Evolutionary conservation across 768 basidiomycete species (phyloP), one percentile per base, ranked within the genome.

Genomic region (Pholiota microspora): DNA sequence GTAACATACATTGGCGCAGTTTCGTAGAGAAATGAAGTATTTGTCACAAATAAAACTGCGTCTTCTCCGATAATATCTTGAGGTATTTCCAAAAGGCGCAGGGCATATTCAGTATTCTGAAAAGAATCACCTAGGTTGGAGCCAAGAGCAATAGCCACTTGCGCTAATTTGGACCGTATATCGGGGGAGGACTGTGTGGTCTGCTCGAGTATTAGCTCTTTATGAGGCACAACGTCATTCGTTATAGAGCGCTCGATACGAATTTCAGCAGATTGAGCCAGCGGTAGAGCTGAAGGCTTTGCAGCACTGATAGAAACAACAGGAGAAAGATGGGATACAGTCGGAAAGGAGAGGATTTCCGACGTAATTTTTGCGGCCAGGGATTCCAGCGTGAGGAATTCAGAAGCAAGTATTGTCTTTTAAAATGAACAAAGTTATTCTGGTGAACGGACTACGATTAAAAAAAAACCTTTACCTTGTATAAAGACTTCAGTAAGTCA

Each of bases 1-100:
- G 82, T 82, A 38, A 96, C 88, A 67, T 99, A 98, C 97, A 99
- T 98, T 0, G 97, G 92, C 9, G 86, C 78, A 16, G 89, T 94
- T 70, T 98, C 89, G 66, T 98, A 98, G 73, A 98, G 66, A 70
- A 94, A 91, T 65, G 92, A 94, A 0, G 92, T 94, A 61, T 91
- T 79, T 18, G 85, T 69, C 25, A 96, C 75, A 13, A 63, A 64
- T 2, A 78, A 67, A 24, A 60, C 60, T 10, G 56, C 13, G 16
- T 50, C 55, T 49, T 59, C 48, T 35, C 49, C 54, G 10, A 75
- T 42, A 9, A 75, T 54, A 10, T 64, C 60, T 24, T 59, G 58
- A 0, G 81, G 81, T 10, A 69, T 63, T 63, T 92, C 89, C 4
- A 98, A 77, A 16, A 86, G 67, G 15, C 83, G 79, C 6, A 98